Evolutionary conservation across 495 filamentous ascomycete genomes (phyloP).

Genomic region (Penicillium argentinense): DNA sequence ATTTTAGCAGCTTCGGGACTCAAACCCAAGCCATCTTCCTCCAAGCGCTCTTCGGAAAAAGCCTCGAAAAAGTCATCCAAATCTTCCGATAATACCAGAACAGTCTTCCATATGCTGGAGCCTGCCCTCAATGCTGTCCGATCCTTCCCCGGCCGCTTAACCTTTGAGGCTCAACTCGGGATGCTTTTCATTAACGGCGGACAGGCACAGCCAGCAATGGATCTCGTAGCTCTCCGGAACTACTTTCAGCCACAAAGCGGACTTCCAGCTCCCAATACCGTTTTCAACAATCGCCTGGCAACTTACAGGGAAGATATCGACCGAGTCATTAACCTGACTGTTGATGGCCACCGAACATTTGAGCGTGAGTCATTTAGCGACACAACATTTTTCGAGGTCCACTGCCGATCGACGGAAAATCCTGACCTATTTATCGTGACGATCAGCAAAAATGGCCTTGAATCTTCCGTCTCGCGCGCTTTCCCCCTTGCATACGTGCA

Average conservation of each 20-base stretch:
- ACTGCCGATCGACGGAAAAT: neutral
- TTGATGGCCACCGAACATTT: neutral
- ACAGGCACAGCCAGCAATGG: neutral
- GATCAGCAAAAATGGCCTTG: no score
- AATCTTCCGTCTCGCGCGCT: no score
- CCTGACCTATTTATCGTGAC: no score
- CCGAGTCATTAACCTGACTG: neutral
- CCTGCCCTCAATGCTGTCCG: neutral
- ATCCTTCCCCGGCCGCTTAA: neutral
- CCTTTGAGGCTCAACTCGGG: neutral
- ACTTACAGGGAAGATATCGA: neutral
- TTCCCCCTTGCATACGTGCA: neutral
- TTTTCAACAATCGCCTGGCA: neutral
- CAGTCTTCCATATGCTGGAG: neutral
- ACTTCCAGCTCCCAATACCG: neutral
- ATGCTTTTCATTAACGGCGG: neutral
- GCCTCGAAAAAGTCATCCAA: neutral
- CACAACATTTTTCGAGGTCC: neutral
- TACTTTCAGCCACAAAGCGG: neutral
- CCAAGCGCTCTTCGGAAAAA: no score
- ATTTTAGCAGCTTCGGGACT: no score
- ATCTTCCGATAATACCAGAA: no score
- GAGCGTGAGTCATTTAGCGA: neutral
- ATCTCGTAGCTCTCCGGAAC: neutral
- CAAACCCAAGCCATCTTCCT: no score